These are phyloP conservation scores for Colletotrichum paranaense DNA, from an alignment of 2,329 filamentous ascomycete genomes.

Conservation along the genomic window DNA sequence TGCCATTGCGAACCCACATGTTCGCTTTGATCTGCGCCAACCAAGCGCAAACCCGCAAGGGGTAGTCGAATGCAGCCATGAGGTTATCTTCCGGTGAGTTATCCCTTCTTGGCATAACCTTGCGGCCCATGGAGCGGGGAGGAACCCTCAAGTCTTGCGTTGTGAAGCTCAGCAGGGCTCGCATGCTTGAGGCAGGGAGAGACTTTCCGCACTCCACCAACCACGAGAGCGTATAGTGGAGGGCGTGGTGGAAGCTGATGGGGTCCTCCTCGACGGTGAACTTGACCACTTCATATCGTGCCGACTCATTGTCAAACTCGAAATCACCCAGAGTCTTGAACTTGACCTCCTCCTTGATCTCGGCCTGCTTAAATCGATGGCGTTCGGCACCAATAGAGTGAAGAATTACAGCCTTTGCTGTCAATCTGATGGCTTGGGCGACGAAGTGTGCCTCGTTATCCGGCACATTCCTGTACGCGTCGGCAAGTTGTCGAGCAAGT, in stretches of 20 bases:
- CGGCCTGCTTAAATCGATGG: slow-evolving; percentile 83
- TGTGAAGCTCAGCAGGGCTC: slow-evolving; percentile 77
- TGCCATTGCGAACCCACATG: slow-evolving; percentile 98
- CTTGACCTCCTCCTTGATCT: slow-evolving; percentile 86
- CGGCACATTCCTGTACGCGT: slow-evolving; percentile 80
- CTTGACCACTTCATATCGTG: slow-evolving; percentile 78
- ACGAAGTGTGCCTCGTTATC: slow-evolving; percentile 75
- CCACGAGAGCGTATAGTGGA: slow-evolving; percentile 98
- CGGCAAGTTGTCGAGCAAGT: slow-evolving; percentile 87
- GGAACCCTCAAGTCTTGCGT: slow-evolving; percentile 75
- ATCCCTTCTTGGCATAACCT: slow-evolving; percentile 66
- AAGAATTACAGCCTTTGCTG: slow-evolving; percentile 86
- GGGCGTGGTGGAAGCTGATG: slow-evolving; percentile 96
- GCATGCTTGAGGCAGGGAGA: slow-evolving; percentile 75
- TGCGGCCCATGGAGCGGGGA: slow-evolving; percentile 70
- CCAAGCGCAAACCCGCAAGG: slow-evolving; percentile 94
- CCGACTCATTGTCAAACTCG: slow-evolving; percentile 76
- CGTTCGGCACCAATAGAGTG: slow-evolving; percentile 93
- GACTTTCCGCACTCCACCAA: slow-evolving; percentile 88
- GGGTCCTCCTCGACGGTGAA: slow-evolving; percentile 90
- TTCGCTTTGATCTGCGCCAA: slow-evolving; percentile 97
- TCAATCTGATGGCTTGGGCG: slow-evolving; percentile 76
- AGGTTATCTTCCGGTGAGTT: slow-evolving; percentile 80
- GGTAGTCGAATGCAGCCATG: slow-evolving; percentile 91
- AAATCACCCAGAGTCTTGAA: slow-evolving; percentile 85